Percentiles rank a stretch among this genome's conserved stretches.
Evolutionary conservation across 169 alveolate species (phyloP).

Genomic region (Cystoisospora suis): DNA sequence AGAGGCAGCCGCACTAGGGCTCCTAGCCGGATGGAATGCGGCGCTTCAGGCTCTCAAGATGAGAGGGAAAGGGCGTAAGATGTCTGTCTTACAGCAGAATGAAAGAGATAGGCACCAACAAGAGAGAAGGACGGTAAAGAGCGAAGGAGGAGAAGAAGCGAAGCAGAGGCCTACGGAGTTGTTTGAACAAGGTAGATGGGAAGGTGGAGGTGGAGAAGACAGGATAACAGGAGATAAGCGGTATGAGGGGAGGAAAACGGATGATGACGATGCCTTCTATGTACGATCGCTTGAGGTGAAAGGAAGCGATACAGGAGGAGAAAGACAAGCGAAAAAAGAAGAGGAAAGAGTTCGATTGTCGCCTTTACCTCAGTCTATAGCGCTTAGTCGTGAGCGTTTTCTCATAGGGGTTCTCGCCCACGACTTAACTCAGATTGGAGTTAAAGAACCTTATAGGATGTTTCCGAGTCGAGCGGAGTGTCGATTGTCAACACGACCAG

Average conservation of each 20-base stretch:
- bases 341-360: no score
- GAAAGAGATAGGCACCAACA: neutral
- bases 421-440: slow-evolving; percentile 15
- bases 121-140: neutral
- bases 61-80: neutral
- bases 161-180: neutral
- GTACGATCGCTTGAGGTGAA: neutral
- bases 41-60: slow-evolving; percentile 70
- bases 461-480: neutral
- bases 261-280: neutral
- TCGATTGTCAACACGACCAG: neutral
- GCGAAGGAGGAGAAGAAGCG: neutral
- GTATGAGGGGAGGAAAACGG: neutral
- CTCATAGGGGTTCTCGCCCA: slow-evolving; percentile 1
- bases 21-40: slow-evolving; percentile 92
- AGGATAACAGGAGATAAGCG: neutral
- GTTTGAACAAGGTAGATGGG: neutral
- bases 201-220: neutral
- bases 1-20: slow-evolving; percentile 93
- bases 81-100: neutral
- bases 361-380: neutral
- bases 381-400: neutral
- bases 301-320: neutral
- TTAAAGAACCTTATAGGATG: slow-evolving; percentile 24
- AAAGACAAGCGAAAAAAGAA: neutral